These are phyloP conservation scores for Fomitopsis pinicola DNA, from an alignment of 1,284 basidiomycete species.

Conservation along the genomic window DNA sequence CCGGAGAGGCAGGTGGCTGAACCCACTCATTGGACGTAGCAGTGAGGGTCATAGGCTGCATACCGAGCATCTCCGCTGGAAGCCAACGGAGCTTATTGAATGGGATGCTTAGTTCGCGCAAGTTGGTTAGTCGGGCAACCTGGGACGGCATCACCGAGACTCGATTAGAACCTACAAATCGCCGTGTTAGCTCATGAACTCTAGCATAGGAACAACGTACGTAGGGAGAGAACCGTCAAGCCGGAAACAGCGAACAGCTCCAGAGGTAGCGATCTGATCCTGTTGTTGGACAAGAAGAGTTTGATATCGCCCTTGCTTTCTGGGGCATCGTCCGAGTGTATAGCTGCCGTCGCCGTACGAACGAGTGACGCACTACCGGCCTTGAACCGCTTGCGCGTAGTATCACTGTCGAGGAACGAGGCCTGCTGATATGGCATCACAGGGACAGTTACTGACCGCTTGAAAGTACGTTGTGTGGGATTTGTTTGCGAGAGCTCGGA, in stretches of 20 bases:
- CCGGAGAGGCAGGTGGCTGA: conserved; percentile 23
- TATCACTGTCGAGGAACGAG: not conserved
- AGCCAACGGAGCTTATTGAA: conserved; percentile 57
- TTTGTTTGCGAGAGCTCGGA: conserved; percentile 8
- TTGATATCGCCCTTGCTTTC: conserved; percentile 12
- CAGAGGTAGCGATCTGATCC: conserved; percentile 42
- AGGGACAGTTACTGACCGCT: conserved; percentile 9
- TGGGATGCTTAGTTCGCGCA: conserved; percentile 59
- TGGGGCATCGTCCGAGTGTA: conserved; percentile 9
- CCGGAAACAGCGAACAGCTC: conserved; percentile 49
- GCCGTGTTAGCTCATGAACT: not conserved
- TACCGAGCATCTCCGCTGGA: conserved; percentile 58
- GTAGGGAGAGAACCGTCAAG: conserved; percentile 50
- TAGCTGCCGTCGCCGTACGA: conserved; percentile 7
- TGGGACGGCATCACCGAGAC: conserved; percentile 62
- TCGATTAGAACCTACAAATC: conserved; percentile 46
- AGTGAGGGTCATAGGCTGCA: conserved; percentile 44
- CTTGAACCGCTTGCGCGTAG: not conserved
- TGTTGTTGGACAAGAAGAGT: conserved; percentile 32
- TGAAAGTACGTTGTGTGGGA: conserved; percentile 4
- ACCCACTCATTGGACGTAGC: conserved; percentile 59
- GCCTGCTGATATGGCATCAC: not conserved
- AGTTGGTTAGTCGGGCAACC: conserved; percentile 47
- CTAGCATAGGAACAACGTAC: conserved; percentile 33
- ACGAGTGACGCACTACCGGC: not conserved